Evolutionary conservation across 805 yeast species (phyloP).

Genomic region (Kregervanrija delftensis): DNA sequence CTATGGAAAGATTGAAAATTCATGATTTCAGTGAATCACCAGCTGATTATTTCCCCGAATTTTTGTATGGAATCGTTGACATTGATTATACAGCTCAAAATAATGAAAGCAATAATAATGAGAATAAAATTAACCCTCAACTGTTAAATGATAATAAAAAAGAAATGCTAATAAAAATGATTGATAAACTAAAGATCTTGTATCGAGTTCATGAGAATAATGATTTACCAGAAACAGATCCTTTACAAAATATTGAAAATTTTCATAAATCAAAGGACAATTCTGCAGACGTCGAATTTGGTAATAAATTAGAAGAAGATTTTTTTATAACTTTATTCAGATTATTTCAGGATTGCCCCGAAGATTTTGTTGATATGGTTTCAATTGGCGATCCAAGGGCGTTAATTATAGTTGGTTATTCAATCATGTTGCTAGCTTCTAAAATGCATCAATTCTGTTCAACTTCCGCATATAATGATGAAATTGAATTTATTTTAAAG

Average conservation of each 20-base stretch:
- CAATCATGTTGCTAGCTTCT: constrained; percentile 13
- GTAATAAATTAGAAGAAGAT: constrained; percentile 9
- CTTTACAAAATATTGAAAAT: neutral
- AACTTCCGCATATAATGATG: constrained; percentile 2
- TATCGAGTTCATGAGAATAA: constrained; percentile 3
- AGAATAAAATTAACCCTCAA: neutral
- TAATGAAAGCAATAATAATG: no score
- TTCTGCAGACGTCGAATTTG: neutral
- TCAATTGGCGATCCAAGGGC: constrained; percentile 15
- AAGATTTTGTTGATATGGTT: constrained; percentile 8
- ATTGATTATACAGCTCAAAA: neutral
- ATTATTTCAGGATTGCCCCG: constrained; percentile 9
- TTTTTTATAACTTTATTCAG: constrained; percentile 11
- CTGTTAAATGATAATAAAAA: neutral
- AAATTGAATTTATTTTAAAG: constrained; percentile 6
- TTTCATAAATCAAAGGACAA: constrained; percentile 4
- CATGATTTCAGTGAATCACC: neutral
- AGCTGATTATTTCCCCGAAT: constrained; percentile 12
- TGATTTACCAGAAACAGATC: neutral
- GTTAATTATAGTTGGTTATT: constrained; percentile 15
- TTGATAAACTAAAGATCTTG: constrained; percentile 1
- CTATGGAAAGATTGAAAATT: neutral
- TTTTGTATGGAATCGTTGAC: constrained; percentile 9
- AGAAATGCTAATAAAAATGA: neutral
- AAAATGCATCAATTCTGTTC: constrained; percentile 4